Base-by-base conservation (phyloP, 176 grass and related monocot genomes). In the Aegilops longissima region DNA sequence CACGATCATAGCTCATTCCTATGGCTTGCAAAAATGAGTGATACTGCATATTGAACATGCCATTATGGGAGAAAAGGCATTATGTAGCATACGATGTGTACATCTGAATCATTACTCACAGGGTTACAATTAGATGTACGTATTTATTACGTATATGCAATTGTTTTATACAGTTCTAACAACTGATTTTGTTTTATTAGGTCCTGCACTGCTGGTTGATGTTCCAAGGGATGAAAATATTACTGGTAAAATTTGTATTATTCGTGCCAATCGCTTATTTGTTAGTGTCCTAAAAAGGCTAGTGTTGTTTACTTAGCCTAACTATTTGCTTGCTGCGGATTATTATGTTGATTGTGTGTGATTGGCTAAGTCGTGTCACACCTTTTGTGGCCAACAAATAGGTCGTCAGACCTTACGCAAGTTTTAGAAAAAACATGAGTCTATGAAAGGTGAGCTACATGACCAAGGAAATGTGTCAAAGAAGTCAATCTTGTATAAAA, bases 171-270 rank as follows among this genome's bases (percentile, higher is more conserved):
- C 25, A 5, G 6, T 36, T 61, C 31, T 72, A 83, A 83, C 47
- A 59, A 61, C 33, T 83, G 81, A 1, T 61, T 73, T 47, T 13
- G 9, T 77, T 20, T 70, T 40, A 33, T 6, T 78, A 89, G 90
- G 86, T 86, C 90, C 78, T 3, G 72, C 90, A 54, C 59, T 92
- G 78, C 71, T 92, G 66, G 39, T 89, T 65, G 90, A 92, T 79
- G 86, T 92, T 65, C 90, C 86, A 73, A 92, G 86, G 73, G 83
- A 89, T 67, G 65, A 79, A 38, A 92, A 92, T 76, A 86, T 88
- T 75, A 88, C 86, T 40, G 90, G 90, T 88, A 85, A 70, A 21
- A 31, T 75, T 54, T 13, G n/a, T 30, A 12, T 56, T 79, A 4
- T 80, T 12, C n/a, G 3, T 31, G 25, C 51, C 39, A 2, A 6